Conservation (phyloP, 192 early-diverging fungal species). For the Obelidium mucronatum region DNA sequence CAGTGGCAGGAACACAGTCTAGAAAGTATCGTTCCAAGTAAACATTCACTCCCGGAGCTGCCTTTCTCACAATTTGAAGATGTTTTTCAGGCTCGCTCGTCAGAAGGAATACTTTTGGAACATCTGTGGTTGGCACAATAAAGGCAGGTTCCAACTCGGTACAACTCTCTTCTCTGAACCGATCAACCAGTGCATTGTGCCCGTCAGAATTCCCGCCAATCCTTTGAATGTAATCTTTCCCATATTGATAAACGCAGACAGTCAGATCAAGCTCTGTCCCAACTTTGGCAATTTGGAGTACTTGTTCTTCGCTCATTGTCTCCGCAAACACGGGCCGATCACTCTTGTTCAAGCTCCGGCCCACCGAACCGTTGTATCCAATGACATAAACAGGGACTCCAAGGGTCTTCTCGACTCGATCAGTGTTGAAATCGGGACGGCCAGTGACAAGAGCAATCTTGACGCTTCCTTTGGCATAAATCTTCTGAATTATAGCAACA, state of each 20-base stretch:
- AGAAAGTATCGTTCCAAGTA: conserved; percentile 47
- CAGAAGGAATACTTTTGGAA: not conserved
- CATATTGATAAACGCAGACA: not conserved
- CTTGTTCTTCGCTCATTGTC: not conserved
- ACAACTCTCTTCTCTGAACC: not conserved
- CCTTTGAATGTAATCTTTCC: not conserved
- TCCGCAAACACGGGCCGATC: not conserved
- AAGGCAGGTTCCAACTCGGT: not conserved
- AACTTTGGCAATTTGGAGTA: not conserved
- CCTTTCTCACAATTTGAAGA: conserved; percentile 13
- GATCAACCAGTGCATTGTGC: not conserved
- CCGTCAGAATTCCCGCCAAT: not conserved
- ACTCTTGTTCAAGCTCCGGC: conserved; percentile 33
- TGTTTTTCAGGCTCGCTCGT: not conserved
- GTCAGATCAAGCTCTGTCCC: not conserved
- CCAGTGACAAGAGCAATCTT: conserved; percentile 56
- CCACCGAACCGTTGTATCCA: conserved; percentile 54
- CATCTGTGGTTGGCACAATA: not conserved
- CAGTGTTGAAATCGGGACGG: conserved; percentile 48
- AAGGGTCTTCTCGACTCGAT: conserved; percentile 51
- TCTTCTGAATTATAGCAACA: conserved; percentile 32
- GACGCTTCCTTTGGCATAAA: conserved; percentile 37
- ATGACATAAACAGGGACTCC: conserved; percentile 47
- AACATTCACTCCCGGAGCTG: conserved; percentile 21
- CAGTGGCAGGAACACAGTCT: conserved; percentile 53